Conservation (phyloP, 306 rosid species). For the Hippophae gyantsensis region DNA sequence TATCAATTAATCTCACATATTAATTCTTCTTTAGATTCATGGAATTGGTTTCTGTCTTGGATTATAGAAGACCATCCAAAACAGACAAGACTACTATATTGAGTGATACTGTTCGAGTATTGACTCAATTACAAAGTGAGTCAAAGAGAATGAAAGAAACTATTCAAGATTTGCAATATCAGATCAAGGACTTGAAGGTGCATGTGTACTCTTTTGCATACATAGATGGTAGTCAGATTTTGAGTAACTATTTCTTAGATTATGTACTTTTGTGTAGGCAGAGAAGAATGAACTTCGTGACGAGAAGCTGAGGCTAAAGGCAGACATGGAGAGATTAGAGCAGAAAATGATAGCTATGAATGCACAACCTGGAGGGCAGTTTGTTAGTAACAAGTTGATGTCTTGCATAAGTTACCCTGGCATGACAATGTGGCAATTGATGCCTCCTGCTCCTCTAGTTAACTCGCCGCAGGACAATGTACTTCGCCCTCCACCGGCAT, state of each 20-base stretch:
- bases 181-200: constrained; percentile 80
- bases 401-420: constrained; percentile 64
- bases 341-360: constrained; percentile 47
- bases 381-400: constrained; percentile 48
- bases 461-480: constrained; percentile 74
- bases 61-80: constrained; percentile 64
- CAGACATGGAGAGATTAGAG: constrained; percentile 64
- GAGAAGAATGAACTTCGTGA: constrained; percentile 77
- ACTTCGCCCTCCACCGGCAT: constrained; percentile 76
- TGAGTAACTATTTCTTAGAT: not conserved
- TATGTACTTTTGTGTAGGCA: constrained; percentile 29
- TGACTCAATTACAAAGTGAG: constrained; percentile 53
- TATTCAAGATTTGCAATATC: constrained; percentile 30
- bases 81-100: constrained; percentile 65
- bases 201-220: not conserved
- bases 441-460: constrained; percentile 53
- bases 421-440: constrained; percentile 69
- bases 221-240: not conserved
- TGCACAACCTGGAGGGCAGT: constrained; percentile 29
- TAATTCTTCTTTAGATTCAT: constrained; percentile 34
- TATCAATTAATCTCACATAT: not conserved
- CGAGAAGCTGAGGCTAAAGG: constrained; percentile 69
- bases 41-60: constrained; percentile 64
- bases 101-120: constrained; percentile 52
- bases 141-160: constrained; percentile 52